Conservation (phyloP, 2,329 filamentous ascomycete genomes). For the Pleomassaria siparia region DNA sequence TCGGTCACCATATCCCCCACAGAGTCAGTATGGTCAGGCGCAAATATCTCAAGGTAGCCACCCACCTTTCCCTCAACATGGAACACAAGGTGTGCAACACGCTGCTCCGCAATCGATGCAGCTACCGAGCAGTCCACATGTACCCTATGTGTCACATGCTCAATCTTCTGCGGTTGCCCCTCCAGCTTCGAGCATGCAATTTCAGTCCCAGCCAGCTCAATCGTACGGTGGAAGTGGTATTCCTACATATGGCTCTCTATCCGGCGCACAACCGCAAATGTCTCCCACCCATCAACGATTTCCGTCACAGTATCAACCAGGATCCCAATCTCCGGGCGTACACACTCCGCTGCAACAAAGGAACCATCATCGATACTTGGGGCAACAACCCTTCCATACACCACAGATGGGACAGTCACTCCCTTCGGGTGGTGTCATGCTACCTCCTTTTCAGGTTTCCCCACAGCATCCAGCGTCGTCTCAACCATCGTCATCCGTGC, state of each 20-base stretch:
- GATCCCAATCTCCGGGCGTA: slow-evolving; percentile 35
- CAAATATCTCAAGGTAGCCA: not conserved
- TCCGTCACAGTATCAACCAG: slow-evolving; percentile 25
- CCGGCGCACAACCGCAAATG: slow-evolving; percentile 30
- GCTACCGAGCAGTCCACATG: slow-evolving; percentile 25
- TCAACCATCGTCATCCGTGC: slow-evolving; percentile 30
- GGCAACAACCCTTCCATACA: slow-evolving; percentile 33
- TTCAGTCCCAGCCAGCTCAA: slow-evolving; percentile 27
- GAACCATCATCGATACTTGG: slow-evolving; percentile 33
- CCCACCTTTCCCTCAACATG: not conserved
- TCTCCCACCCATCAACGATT: slow-evolving; percentile 32
- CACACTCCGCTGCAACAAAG: slow-evolving; percentile 37
- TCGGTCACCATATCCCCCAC: slow-evolving; percentile 41
- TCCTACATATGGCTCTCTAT: slow-evolving; percentile 28
- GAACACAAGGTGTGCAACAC: not conserved
- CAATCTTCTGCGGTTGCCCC: slow-evolving; percentile 40
- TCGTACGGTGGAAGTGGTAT: slow-evolving; percentile 25
- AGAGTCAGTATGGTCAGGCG: slow-evolving; percentile 35
- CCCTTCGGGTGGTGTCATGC: slow-evolving; percentile 49
- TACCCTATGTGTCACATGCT: slow-evolving; percentile 16
- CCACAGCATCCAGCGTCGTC: slow-evolving; percentile 46
- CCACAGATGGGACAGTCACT: slow-evolving; percentile 41
- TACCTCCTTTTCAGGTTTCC: slow-evolving; percentile 51
- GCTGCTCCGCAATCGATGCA: slow-evolving; percentile 17
- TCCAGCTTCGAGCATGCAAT: slow-evolving; percentile 37